Conservation (phyloP, 2,329 filamentous ascomycete genomes). For the Colletotrichum navitas region DNA sequence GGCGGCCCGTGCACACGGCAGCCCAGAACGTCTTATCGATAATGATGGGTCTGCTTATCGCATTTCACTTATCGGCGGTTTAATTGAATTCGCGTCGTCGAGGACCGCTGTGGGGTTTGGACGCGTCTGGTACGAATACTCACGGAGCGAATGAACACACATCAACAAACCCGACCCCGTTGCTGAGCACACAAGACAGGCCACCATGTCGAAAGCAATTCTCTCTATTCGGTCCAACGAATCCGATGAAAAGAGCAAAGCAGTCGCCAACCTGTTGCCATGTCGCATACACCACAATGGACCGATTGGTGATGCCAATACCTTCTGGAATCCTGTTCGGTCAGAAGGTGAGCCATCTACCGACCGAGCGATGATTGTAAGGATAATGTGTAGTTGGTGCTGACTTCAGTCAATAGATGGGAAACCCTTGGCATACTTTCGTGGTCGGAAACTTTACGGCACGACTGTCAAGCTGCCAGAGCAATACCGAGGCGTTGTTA, state of each 20-base stretch:
- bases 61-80: slow-evolving; percentile 24
- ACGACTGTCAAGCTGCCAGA: slow-evolving; percentile 75
- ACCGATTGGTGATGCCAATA: slow-evolving; percentile 69
- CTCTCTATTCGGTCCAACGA: slow-evolving; percentile 53
- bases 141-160: background rate
- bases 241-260: slow-evolving; percentile 49
- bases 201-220: slow-evolving; percentile 58
- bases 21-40: slow-evolving; percentile 34
- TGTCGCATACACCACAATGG: slow-evolving; percentile 86
- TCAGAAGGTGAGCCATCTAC: slow-evolving; percentile 56
- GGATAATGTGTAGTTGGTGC: background rate
- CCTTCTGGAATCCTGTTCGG: slow-evolving; percentile 77
- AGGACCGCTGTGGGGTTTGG: background rate
- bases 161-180: background rate
- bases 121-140: slow-evolving; percentile 23
- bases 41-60: slow-evolving; percentile 23
- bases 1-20: slow-evolving; percentile 18
- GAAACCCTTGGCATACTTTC: slow-evolving; percentile 74
- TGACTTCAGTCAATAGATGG: slow-evolving; percentile 56
- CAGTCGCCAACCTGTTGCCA: slow-evolving; percentile 80
- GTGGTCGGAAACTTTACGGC: slow-evolving; percentile 83
- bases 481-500: slow-evolving; percentile 77
- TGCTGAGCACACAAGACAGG: background rate
- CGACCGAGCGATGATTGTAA: background rate
- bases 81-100: slow-evolving; percentile 20